phyloP scores from a whole-genome alignment of 2,329 filamentous ascomycete species.

The Malbranchea cinnamomea region DNA sequence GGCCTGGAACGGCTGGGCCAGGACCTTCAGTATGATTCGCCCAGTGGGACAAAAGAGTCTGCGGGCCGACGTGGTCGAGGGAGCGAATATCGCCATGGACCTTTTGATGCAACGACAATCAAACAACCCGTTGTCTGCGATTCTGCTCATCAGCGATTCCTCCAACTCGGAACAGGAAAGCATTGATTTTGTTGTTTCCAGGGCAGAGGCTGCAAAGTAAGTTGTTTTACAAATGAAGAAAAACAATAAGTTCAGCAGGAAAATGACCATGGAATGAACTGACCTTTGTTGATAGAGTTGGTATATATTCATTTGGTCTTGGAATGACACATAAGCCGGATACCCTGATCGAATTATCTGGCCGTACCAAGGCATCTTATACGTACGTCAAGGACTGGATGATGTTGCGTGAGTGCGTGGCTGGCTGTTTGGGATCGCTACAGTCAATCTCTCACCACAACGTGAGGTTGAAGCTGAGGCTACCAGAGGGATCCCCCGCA shows the following conservation, averaged over 20 bases:
- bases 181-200: slow-evolving; percentile 92
- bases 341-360: slow-evolving; percentile 95
- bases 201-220: slow-evolving; percentile 91
- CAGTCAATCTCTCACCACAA: slow-evolving; percentile 97
- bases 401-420: slow-evolving; percentile 95
- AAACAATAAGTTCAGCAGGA: not conserved
- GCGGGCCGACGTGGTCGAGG: slow-evolving; percentile 90
- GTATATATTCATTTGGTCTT: slow-evolving; percentile 90
- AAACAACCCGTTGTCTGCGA: slow-evolving; percentile 86
- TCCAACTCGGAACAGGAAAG: slow-evolving; percentile 88
- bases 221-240: slow-evolving; percentile 26
- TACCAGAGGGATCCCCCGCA: slow-evolving; percentile 90
- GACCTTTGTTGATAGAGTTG: slow-evolving; percentile 44
- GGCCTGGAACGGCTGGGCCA: slow-evolving; percentile 80
- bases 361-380: slow-evolving; percentile 88
- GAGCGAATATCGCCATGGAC: slow-evolving; percentile 97
- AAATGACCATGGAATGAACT: slow-evolving; percentile 9
- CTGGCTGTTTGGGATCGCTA: slow-evolving; percentile 78
- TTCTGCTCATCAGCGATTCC: slow-evolving; percentile 93
- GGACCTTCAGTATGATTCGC: slow-evolving; percentile 71
- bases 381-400: slow-evolving; percentile 99
- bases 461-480: slow-evolving; percentile 81
- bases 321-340: slow-evolving; percentile 97
- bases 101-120: slow-evolving; percentile 94
- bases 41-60: slow-evolving; percentile 94